phyloP scores from a whole-genome alignment of 78 protist species.

The Dictyostelium discoideum region DNA sequence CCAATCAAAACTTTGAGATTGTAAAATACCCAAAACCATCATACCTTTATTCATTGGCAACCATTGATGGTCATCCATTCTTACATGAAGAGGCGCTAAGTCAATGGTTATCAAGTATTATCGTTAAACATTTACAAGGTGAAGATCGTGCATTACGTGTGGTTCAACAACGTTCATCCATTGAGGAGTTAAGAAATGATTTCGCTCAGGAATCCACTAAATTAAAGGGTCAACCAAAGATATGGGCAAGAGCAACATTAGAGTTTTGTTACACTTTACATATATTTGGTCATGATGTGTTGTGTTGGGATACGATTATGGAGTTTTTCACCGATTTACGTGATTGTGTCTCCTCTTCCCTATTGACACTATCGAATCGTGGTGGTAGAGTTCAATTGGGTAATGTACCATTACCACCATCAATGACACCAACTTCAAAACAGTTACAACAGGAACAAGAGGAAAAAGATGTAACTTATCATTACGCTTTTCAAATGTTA shows the following conservation, averaged over 20 bases:
- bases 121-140: slow-evolving; percentile 69
- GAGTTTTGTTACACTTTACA: slow-evolving; percentile 72
- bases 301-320: slow-evolving; percentile 77
- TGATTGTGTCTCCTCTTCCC: slow-evolving; percentile 8
- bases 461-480: slow-evolving; percentile 63
- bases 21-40: slow-evolving; percentile 83
- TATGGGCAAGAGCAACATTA: slow-evolving; percentile 62
- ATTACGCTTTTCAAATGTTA: slow-evolving; percentile 66
- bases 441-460: slow-evolving; percentile 39
- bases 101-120: slow-evolving; percentile 57
- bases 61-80: slow-evolving; percentile 77
- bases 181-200: slow-evolving; percentile 66
- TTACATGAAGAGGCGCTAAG: slow-evolving; percentile 71
- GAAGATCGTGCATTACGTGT: slow-evolving; percentile 68
- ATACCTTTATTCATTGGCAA: slow-evolving; percentile 67
- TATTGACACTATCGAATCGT: background rate
- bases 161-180: slow-evolving; percentile 11
- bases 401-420: background rate
- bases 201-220: slow-evolving; percentile 28
- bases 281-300: slow-evolving; percentile 55
- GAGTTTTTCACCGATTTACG: slow-evolving; percentile 66
- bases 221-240: slow-evolving; percentile 32
- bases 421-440: background rate
- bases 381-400: background rate
- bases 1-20: slow-evolving; percentile 79